Evolutionary conservation across 805 yeast genomes (phyloP).

Genomic region (Peterozyma xylosa): DNA sequence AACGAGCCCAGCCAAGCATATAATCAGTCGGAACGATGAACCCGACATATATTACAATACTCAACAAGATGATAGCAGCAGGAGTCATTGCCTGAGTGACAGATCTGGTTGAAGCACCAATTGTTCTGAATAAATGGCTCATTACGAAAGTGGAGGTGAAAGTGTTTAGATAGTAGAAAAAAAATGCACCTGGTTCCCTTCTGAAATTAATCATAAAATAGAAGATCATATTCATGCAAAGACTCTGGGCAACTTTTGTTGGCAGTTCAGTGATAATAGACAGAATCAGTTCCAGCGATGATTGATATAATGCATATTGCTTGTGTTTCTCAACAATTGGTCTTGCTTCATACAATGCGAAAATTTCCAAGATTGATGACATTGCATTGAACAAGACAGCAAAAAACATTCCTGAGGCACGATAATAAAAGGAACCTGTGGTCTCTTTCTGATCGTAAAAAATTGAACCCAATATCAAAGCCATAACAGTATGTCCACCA

Average conservation of each 20-base stretch:
- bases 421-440: conserved; percentile 41
- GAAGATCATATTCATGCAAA: conserved; percentile 40
- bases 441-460: conserved; percentile 39
- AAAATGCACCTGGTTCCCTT: conserved; percentile 45
- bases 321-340: conserved; percentile 54
- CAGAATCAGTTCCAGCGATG: conserved; percentile 52
- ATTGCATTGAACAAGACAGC: conserved; percentile 58
- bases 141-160: conserved; percentile 37
- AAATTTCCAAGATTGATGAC: conserved; percentile 51
- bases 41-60: conserved; percentile 45
- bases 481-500: conserved; percentile 42
- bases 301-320: conserved; percentile 48
- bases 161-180: conserved; percentile 40
- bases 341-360: conserved; percentile 46
- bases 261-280: conserved; percentile 46
- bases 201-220: conserved; percentile 49
- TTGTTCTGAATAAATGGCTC: conserved; percentile 48
- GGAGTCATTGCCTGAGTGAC: conserved; percentile 53
- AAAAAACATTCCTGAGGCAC: conserved; percentile 64
- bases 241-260: conserved; percentile 33
- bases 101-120: conserved; percentile 41
- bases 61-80: conserved; percentile 40
- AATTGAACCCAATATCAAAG: conserved; percentile 48
- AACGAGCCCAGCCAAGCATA: conserved; percentile 59
- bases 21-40: conserved; percentile 49